A percentile compares a stretch with the other conserved stretches of the same genome.
phyloP scores from a whole-genome alignment of 1,139 yeast genomes.

The Geotrichum phurueaensis region DNA sequence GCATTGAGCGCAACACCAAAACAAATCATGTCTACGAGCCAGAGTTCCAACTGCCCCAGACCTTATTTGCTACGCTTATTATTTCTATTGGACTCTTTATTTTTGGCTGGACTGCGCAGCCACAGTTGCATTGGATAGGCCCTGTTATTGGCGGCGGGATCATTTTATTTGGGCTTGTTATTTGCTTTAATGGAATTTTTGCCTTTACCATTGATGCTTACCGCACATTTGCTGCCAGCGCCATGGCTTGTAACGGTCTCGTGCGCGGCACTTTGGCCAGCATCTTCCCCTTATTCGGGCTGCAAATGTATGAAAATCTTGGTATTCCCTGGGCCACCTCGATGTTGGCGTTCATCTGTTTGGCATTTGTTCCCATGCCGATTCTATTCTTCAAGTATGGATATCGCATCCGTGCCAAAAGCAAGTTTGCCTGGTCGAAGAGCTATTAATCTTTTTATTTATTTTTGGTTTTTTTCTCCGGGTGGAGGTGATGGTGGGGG shows the following conservation, averaged over 20 bases:
- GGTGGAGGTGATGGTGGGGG: too few relatives aligned
- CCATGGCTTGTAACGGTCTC: conserved; percentile 64
- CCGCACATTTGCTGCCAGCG: conserved; percentile 56
- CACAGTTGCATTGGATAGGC: conserved; percentile 68
- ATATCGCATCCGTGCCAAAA: conserved; percentile 47
- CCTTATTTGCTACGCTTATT: conserved; percentile 73
- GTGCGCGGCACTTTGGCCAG: conserved; percentile 57
- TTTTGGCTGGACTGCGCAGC: conserved; percentile 67
- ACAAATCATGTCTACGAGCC: conserved; percentile 32
- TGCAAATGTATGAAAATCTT: conserved; percentile 47
- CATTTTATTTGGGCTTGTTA: conserved; percentile 65
- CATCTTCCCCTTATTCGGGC: conserved; percentile 62
- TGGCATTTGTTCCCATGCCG: conserved; percentile 61
- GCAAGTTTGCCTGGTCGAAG: conserved; percentile 25
- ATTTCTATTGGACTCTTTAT: conserved; percentile 45
- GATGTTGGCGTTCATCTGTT: conserved; percentile 48
- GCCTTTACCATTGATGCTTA: conserved; percentile 54
- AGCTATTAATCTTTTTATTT: not conserved
- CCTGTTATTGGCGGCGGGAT: conserved; percentile 71
- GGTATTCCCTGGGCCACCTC: conserved; percentile 58
- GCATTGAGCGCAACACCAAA: conserved; percentile 14
- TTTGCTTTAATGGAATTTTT: conserved; percentile 47
- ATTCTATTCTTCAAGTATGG: conserved; percentile 56
- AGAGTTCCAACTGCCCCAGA: conserved; percentile 68
- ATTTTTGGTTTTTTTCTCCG: not conserved